phyloP scores from a whole-genome alignment of 1,284 basidiomycete species.

The Veloporphyrellus conicus region DNA sequence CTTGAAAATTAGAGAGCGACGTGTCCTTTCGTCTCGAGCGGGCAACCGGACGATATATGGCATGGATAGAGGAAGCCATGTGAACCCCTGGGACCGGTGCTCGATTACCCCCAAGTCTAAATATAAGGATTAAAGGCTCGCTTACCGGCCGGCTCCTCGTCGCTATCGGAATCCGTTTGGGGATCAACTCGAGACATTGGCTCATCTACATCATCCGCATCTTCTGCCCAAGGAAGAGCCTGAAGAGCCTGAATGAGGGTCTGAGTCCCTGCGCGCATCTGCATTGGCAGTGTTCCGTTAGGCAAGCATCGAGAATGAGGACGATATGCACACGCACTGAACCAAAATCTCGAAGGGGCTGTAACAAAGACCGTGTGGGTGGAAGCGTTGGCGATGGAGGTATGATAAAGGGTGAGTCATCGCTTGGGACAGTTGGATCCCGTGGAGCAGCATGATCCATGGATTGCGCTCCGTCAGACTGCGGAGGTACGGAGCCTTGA shows the following conservation, averaged over 20 bases:
- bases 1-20: constrained; percentile 28
- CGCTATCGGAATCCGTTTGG: constrained; percentile 51
- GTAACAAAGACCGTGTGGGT: constrained; percentile 42
- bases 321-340: constrained; percentile 47
- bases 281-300: constrained; percentile 11
- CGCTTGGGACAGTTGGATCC: constrained; percentile 26
- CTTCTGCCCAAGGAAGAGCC: constrained; percentile 70
- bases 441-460: constrained; percentile 12
- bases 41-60: constrained; percentile 78
- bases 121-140: constrained; percentile 16
- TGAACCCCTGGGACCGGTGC: constrained; percentile 24
- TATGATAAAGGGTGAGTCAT: constrained; percentile 74
- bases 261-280: constrained; percentile 81
- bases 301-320: constrained; percentile 1
- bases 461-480: constrained; percentile 12
- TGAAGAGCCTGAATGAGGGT: constrained; percentile 81
- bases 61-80: constrained; percentile 79
- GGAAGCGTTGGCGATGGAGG: constrained; percentile 60
- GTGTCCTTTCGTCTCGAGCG: constrained; percentile 50
- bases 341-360: constrained; percentile 57
- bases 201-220: constrained; percentile 65
- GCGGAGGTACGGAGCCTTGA: constrained; percentile 18
- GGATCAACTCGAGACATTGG: constrained; percentile 40
- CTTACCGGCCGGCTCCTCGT: constrained; percentile 48
- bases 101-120: constrained; percentile 2